Evolutionary conservation across 2,329 filamentous ascomycete genomes (phyloP).

Genomic region (Arthroderma sp.): DNA sequence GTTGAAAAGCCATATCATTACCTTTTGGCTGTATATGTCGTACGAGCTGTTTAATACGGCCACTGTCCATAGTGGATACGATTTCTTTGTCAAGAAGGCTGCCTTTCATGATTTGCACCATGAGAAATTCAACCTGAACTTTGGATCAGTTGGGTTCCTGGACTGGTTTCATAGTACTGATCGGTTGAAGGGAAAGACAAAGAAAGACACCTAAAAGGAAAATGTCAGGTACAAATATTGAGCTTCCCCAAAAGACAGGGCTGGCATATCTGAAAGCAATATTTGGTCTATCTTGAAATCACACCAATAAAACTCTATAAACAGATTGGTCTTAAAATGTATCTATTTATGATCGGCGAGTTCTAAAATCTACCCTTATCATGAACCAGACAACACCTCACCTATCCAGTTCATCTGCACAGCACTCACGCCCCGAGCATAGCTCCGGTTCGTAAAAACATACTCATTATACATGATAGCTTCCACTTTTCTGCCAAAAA

Average conservation of each 20-base stretch:
- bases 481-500: constrained; percentile 48
- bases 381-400: constrained; percentile 25
- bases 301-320: too few species aligned
- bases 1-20: constrained; percentile 38
- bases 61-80: constrained; percentile 45
- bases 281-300: too few species aligned
- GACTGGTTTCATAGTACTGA: constrained; percentile 44
- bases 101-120: constrained; percentile 45
- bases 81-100: constrained; percentile 39
- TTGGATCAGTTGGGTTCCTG: constrained; percentile 39
- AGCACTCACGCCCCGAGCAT: constrained; percentile 48
- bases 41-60: constrained; percentile 39
- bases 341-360: too few species aligned
- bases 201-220: not conserved
- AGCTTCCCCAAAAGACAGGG: too few species aligned
- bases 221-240: too few species aligned
- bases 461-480: constrained; percentile 54
- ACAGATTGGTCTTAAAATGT: too few species aligned
- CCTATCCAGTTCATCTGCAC: constrained; percentile 51
- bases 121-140: constrained; percentile 43
- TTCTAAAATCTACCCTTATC: not conserved
- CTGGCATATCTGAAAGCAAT: too few species aligned
- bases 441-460: constrained; percentile 51
- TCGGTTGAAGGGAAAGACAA: not conserved
- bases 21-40: constrained; percentile 38